These are phyloP conservation scores for Aspergillus glaucus DNA, from an alignment of 2,329 filamentous ascomycete species.

Conservation along the genomic window DNA sequence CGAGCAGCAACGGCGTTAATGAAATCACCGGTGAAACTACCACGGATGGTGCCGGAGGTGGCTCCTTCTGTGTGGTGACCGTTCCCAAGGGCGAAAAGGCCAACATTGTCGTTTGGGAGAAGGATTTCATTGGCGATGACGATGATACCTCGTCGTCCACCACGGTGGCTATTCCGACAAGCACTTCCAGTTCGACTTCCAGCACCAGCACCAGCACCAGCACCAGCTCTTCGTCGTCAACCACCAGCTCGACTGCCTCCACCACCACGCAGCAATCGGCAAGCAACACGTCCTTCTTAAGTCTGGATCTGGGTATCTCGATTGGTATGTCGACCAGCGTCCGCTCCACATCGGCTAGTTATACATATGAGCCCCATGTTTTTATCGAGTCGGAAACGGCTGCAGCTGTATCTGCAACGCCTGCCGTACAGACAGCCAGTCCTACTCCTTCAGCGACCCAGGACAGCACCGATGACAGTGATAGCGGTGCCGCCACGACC, in stretches of 20 bases:
- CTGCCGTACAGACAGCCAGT: slow-evolving; percentile 3
- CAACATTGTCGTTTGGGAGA: slow-evolving; percentile 58
- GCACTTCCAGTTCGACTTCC: slow-evolving; percentile 4
- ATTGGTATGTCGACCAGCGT: slow-evolving; percentile 10
- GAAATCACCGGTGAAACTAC: slow-evolving; percentile 51
- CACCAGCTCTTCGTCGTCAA: slow-evolving; percentile 6
- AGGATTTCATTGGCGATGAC: slow-evolving; percentile 8
- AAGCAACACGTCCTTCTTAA: slow-evolving; percentile 13
- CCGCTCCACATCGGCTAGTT: slow-evolving; percentile 17
- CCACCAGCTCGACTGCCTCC: slow-evolving; percentile 6
- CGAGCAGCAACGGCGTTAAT: slow-evolving; percentile 50
- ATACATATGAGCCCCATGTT: slow-evolving; percentile 25
- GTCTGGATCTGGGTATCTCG: slow-evolving; percentile 9
- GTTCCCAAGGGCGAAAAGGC: slow-evolving; percentile 61
- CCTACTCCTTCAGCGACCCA: slow-evolving; percentile 2
- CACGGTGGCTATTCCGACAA: slow-evolving; percentile 8
- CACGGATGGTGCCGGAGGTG: slow-evolving; percentile 59
- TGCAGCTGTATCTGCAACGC: neutral
- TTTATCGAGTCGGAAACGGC: slow-evolving; percentile 17
- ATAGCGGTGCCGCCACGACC: slow-evolving; percentile 7
- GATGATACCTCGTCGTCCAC: slow-evolving; percentile 4
- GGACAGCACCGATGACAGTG: neutral
- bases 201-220: slow-evolving; percentile 9
- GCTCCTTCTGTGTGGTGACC: slow-evolving; percentile 70
- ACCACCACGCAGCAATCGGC: slow-evolving; percentile 7